phyloP scores from a whole-genome alignment of 2,329 filamentous ascomycete species.

The Trichophyton benhamiae region DNA sequence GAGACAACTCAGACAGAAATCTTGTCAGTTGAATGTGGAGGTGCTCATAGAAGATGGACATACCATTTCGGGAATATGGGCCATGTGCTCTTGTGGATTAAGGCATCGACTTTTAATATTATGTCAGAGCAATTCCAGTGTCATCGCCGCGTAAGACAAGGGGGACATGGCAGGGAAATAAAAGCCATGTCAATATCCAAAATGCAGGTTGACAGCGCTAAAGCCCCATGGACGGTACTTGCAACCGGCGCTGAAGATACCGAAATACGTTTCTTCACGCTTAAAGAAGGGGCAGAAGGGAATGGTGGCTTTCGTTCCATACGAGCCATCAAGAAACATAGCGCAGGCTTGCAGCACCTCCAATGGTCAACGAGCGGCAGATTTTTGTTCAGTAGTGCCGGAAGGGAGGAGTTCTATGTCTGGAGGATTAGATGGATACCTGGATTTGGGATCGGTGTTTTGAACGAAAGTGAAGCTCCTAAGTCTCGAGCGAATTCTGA shows the following conservation, averaged over 20 bases:
- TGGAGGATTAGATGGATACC: constrained; percentile 56
- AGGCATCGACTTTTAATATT: constrained; percentile 46
- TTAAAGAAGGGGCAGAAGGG: constrained; percentile 12
- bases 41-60: constrained; percentile 66
- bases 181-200: constrained; percentile 45
- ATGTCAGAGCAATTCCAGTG: constrained; percentile 29
- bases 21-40: constrained; percentile 66
- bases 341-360: constrained; percentile 69
- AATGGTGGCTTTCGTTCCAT: constrained; percentile 37
- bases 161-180: constrained; percentile 80
- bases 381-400: constrained; percentile 74
- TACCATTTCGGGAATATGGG: constrained; percentile 29
- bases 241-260: constrained; percentile 63
- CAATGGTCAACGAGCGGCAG: constrained; percentile 55
- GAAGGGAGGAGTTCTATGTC: constrained; percentile 76
- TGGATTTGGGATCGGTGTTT: constrained; percentile 40
- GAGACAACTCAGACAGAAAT: constrained; percentile 57
- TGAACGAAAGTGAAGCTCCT: constrained; percentile 40
- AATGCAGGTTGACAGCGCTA: background rate
- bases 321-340: constrained; percentile 62
- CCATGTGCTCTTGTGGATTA: constrained; percentile 60
- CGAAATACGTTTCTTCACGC: constrained; percentile 55
- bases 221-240: constrained; percentile 31
- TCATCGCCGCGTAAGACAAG: constrained; percentile 46
- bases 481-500: constrained; percentile 45